Conservation (phyloP, 305 asterid genomes). For the Fraxinus dipetala region DNA sequence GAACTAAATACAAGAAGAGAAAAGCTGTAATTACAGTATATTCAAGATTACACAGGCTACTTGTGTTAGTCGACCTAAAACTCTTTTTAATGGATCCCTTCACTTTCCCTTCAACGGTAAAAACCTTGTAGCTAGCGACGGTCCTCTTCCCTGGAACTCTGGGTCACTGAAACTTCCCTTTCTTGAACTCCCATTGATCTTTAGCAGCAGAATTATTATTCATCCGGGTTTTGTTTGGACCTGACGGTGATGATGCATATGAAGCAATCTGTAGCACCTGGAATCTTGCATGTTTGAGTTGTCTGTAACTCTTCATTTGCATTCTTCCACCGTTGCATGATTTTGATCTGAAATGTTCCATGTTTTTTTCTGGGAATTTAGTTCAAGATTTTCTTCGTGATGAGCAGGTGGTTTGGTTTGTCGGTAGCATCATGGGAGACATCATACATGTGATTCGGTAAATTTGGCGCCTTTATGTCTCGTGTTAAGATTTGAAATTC, state of each 20-base stretch:
- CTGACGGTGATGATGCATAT: slow-evolving; percentile 45
- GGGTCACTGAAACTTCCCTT: slow-evolving; percentile 68
- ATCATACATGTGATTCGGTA: neutral
- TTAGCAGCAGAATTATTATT: slow-evolving; percentile 31
- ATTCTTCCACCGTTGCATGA: neutral
- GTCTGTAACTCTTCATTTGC: slow-evolving; percentile 25
- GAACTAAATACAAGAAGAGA: neutral
- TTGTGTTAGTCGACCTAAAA: slow-evolving; percentile 59
- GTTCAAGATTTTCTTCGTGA: neutral
- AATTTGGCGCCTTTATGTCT: neutral
- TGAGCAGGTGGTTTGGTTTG: neutral
- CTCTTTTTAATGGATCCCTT: slow-evolving; percentile 72
- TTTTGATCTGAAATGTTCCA: neutral
- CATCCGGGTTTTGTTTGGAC: slow-evolving; percentile 24
- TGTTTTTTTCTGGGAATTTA: neutral
- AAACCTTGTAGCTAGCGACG: slow-evolving; percentile 74
- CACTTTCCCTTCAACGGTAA: slow-evolving; percentile 71
- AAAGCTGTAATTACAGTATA: neutral
- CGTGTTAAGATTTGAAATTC: no score
- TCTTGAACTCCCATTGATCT: slow-evolving; percentile 55
- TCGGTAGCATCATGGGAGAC: neutral
- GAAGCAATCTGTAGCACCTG: slow-evolving; percentile 69
- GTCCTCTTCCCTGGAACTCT: slow-evolving; percentile 85
- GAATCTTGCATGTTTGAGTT: slow-evolving; percentile 55
- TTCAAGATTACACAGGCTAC: slow-evolving; percentile 39